phyloP scores from a whole-genome alignment of 169 alveolate species.

The Eimeria acervulina region DNA sequence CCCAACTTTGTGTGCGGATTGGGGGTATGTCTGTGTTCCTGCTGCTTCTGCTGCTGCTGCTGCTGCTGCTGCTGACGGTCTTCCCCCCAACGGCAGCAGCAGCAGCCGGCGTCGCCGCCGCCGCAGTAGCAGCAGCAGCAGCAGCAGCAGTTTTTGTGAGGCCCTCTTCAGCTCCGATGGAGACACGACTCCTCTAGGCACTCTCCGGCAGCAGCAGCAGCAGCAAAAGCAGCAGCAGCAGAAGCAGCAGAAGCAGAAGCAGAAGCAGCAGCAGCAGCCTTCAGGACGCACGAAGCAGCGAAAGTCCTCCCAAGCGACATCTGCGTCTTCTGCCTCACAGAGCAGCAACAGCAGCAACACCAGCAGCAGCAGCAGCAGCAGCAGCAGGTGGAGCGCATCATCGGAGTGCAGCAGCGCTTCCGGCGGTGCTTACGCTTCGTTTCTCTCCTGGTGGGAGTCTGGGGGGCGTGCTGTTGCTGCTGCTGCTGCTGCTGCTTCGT shows the following conservation, averaged over 20 bases:
- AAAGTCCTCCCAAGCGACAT: neutral
- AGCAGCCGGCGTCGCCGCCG: neutral
- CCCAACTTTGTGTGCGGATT: neutral
- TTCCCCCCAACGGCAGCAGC: slow-evolving; percentile 20
- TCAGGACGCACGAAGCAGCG: too few relatives aligned
- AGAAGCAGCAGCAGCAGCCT: slow-evolving; percentile 43
- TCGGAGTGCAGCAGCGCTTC: neutral
- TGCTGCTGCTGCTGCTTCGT: neutral
- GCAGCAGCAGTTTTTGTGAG: slow-evolving; percentile 56
- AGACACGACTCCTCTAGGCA: neutral
- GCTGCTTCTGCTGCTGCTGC: too few relatives aligned
- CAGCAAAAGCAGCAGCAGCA: slow-evolving; percentile 7
- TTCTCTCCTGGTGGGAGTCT: neutral
- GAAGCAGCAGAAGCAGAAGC: slow-evolving; percentile 50
- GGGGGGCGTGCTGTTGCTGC: too few relatives aligned
- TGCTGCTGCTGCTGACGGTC: neutral
- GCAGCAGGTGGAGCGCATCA: too few relatives aligned
- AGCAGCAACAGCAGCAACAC: neutral
- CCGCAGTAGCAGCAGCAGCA: slow-evolving; percentile 11
- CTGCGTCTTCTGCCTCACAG: neutral
- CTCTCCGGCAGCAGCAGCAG: slow-evolving; percentile 23
- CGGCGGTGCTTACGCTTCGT: neutral
- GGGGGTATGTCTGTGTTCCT: too few relatives aligned
- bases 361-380: slow-evolving; percentile 56
- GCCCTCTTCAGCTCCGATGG: slow-evolving; percentile 32